Percentiles rank a stretch among this genome's conserved stretches.
These are phyloP conservation scores for Colletotrichum ledebouriae DNA, from an alignment of 2,329 filamentous ascomycete species.

Conservation along the genomic window DNA sequence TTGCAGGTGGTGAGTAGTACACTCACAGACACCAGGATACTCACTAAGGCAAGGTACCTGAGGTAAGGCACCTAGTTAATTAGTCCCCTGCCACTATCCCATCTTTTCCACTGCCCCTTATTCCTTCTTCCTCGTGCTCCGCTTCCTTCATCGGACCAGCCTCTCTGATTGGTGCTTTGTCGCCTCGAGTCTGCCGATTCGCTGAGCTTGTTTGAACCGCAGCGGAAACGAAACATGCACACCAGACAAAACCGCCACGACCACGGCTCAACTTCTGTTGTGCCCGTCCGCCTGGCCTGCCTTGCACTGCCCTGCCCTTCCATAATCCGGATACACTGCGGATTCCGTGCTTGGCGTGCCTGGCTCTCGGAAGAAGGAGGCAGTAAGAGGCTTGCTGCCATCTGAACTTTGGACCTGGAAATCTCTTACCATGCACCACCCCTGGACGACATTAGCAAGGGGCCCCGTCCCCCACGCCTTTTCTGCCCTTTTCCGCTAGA, in stretches of 20 bases:
- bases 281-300: not conserved
- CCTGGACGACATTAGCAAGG: conserved; percentile 23
- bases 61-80: not conserved
- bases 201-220: conserved; percentile 43
- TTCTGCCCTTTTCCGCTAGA: conserved; percentile 30
- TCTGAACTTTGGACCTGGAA: conserved; percentile 40
- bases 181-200: conserved; percentile 30
- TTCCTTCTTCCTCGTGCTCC: conserved; percentile 40
- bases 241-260: not conserved
- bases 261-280: too few species aligned
- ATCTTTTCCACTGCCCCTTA: conserved; percentile 29
- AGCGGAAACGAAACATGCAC: conserved; percentile 41
- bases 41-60: too few species aligned
- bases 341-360: conserved; percentile 23
- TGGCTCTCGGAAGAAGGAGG: conserved; percentile 21
- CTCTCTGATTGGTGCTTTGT: conserved; percentile 29
- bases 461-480: conserved; percentile 11
- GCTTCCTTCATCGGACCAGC: not conserved
- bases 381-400: conserved; percentile 38
- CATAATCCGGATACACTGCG: conserved; percentile 8
- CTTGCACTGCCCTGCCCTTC: conserved; percentile 4
- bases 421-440: conserved; percentile 26
- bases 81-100: conserved; percentile 30
- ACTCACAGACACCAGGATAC: too few species aligned
- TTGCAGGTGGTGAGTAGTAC: too few species aligned